phyloP scores from a whole-genome alignment of 352 stramenopile genomes.

The Globisporangium yorkense region DNA sequence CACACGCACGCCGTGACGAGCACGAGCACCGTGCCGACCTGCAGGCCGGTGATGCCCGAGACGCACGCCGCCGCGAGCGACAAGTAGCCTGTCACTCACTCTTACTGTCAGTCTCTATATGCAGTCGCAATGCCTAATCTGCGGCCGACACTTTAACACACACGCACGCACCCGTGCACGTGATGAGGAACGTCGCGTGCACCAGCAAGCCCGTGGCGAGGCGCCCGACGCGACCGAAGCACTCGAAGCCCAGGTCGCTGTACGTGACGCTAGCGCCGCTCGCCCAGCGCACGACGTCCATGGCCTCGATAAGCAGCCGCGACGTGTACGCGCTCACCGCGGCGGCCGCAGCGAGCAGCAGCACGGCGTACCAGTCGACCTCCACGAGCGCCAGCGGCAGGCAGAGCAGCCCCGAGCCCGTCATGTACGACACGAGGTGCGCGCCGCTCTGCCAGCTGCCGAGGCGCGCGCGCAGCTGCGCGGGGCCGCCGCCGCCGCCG shows the following conservation, averaged over 20 bases:
- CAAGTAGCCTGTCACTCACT: conserved; percentile 31
- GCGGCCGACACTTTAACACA: too few species aligned
- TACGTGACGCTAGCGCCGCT: conserved; percentile 56
- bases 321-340: conserved; percentile 54
- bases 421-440: conserved; percentile 73
- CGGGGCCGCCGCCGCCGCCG: conserved; percentile 16
- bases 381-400: conserved; percentile 69
- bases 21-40: conserved; percentile 46
- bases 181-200: conserved; percentile 54
- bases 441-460: conserved; percentile 60
- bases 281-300: conserved; percentile 68
- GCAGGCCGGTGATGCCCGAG: conserved; percentile 47
- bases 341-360: conserved; percentile 47
- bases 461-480: conserved; percentile 19
- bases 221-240: conserved; percentile 44
- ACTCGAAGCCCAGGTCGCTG: conserved; percentile 63
- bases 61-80: conserved; percentile 53
- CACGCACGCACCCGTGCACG: conserved; percentile 28
- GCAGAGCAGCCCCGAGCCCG: conserved; percentile 65
- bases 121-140: too few species aligned
- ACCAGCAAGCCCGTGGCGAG: conserved; percentile 36
- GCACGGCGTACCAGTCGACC: conserved; percentile 71
- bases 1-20: conserved; percentile 46
- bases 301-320: conserved; percentile 58
- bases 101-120: not conserved